Evolutionary conservation across 2,329 filamentous ascomycete genomes (phyloP), one percentile per base, ranked within the genome.

Genomic region (Albophoma yamanashiensis): DNA sequence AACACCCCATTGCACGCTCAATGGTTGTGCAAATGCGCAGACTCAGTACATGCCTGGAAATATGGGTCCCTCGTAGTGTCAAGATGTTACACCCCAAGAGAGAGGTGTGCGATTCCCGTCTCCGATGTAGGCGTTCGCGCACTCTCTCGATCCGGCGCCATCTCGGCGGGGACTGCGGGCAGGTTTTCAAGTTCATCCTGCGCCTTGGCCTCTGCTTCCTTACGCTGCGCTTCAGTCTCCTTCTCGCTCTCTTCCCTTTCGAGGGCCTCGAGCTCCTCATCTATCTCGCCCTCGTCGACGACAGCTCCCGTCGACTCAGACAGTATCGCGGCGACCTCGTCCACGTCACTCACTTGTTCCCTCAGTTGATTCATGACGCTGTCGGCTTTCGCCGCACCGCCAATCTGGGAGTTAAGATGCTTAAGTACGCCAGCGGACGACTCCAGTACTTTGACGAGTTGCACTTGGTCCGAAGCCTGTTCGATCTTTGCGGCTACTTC

Each of bases 251-350:
- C 82, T 64, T 84, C 79, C 40, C 71, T 77, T 74, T 92, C 86
- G 76, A 99, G 77, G 4, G 81, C 86, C 65, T 89, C 88, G 55
- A 97, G 80, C 76, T 97, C 93, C 62, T 93, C 89, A 66, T 97
- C 92, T 59, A 97, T 84, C 71, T 95, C 92, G 25, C 70, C 81
- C 69, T 96, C 92, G 71, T 96, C 91, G 39, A 96, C 78, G 1
- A 72, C 73, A 47, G 67, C 70, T 17, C 75, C 76, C 15, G 76
- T 79, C 7, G 69, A 66, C 65, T 94, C 91, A 58, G 86, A 85
- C 63, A 97, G 82, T 47, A 93, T 87, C 59, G 82, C 84, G 36
- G 86, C 85, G 27, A 97, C 83, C 75, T 97, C 93, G 69, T 97
- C 92, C 31, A 88, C 86, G 66, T 88, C 85, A 58, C 77, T 82